A percentile compares a stretch with the other conserved stretches of the same genome.
phyloP scores from a whole-genome alignment of 257 asterid species.

The Solanum chilense region DNA sequence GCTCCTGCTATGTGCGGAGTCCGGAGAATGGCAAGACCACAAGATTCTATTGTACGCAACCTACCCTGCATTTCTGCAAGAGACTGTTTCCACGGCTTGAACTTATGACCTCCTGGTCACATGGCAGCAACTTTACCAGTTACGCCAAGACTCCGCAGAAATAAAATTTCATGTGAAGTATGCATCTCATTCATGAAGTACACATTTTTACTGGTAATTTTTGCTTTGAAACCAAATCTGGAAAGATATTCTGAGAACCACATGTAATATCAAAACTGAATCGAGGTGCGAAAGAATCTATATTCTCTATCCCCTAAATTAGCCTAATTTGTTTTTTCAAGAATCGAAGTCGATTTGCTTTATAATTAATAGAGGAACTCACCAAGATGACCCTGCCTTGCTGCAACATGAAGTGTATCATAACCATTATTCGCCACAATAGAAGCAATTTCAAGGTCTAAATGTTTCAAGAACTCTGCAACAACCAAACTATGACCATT shows the following conservation, averaged over 20 bases:
- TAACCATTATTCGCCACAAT: conserved; percentile 71
- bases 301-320: background rate
- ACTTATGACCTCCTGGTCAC: background rate
- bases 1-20: background rate
- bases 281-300: background rate
- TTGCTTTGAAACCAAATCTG: background rate
- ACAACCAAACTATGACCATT: conserved; percentile 63
- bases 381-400: conserved; percentile 92
- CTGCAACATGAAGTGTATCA: conserved; percentile 91
- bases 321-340: background rate
- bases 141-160: background rate
- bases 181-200: background rate
- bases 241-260: background rate
- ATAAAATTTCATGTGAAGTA: background rate
- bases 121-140: background rate
- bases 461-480: conserved; percentile 62
- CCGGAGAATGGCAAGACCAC: accelerated
- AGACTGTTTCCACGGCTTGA: background rate
- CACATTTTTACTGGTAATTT: background rate
- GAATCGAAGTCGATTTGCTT: background rate
- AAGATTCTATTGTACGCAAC: background rate
- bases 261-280: background rate
- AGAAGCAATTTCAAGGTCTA: conserved; percentile 62
- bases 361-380: background rate
- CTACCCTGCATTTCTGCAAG: background rate